A percentile compares a stretch with the other conserved stretches of the same genome.
Evolutionary conservation across 2,329 filamentous ascomycete genomes (phyloP).

Genomic region (Beauveria asiatica): DNA sequence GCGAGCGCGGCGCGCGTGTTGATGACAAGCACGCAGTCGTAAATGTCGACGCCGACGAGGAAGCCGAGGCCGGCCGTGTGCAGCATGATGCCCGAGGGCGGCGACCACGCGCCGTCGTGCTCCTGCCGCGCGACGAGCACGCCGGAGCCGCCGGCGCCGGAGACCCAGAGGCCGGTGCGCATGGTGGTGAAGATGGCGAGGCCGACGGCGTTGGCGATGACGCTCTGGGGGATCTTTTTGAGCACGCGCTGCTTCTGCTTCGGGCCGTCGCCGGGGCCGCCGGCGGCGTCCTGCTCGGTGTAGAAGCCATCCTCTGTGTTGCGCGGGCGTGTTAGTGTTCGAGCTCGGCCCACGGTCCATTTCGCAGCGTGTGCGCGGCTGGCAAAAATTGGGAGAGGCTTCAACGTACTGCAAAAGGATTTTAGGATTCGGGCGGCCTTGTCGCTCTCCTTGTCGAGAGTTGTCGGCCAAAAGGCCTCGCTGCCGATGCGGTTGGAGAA

Average conservation of each 20-base stretch:
- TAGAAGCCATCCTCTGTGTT: constrained; percentile 44
- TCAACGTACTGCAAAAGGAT: constrained; percentile 69
- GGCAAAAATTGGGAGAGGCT: no score
- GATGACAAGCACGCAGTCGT: constrained; percentile 82
- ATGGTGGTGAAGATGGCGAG: constrained; percentile 66
- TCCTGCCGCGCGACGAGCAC: constrained; percentile 53
- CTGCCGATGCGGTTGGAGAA: constrained; percentile 73
- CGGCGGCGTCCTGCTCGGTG: constrained; percentile 26
- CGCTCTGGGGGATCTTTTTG: constrained; percentile 47
- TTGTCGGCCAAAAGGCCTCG: constrained; percentile 80
- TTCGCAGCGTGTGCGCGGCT: no score
- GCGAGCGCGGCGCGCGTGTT: constrained; percentile 68
- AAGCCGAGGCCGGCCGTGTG: constrained; percentile 75
- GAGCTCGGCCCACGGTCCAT: no score
- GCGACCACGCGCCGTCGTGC: constrained; percentile 61
- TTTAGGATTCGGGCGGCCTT: constrained; percentile 79
- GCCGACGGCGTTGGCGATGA: constrained; percentile 57
- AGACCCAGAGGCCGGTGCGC: constrained; percentile 56
- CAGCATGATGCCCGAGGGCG: constrained; percentile 73
- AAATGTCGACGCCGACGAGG: constrained; percentile 75
- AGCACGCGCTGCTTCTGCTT: constrained; percentile 37
- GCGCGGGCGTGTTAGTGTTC: not conserved
- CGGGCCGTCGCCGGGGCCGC: constrained; percentile 20
- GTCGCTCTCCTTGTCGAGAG: constrained; percentile 81
- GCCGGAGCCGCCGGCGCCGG: constrained; percentile 59